These are phyloP conservation scores for Larix sibirica DNA, from an alignment of 83 land plant genomes.

Conservation along the genomic window DNA sequence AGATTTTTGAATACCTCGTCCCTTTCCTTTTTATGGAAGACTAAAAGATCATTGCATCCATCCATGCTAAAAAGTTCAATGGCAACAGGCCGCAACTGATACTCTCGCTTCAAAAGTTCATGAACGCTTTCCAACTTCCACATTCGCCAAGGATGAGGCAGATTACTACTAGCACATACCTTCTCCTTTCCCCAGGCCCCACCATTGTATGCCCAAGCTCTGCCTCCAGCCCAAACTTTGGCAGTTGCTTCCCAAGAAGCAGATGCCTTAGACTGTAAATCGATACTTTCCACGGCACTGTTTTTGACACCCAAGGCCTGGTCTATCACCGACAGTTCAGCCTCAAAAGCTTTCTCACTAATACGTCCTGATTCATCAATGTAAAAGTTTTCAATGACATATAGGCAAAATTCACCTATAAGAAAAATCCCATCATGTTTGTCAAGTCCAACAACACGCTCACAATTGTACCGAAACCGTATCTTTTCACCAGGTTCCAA, in stretches of 20 bases:
- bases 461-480: slow-evolving; percentile 91
- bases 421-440: slow-evolving; percentile 99
- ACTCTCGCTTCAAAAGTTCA: slow-evolving; percentile 95
- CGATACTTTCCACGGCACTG: slow-evolving; percentile 47
- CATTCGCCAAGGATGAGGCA: slow-evolving; percentile 95
- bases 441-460: slow-evolving; percentile 96
- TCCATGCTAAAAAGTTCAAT: slow-evolving; percentile 99
- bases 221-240: slow-evolving; percentile 73
- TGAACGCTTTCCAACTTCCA: slow-evolving; percentile 99
- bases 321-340: slow-evolving; percentile 94
- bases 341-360: slow-evolving; percentile 86
- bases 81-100: slow-evolving; percentile 98
- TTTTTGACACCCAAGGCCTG: slow-evolving; percentile 94
- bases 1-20: slow-evolving; percentile 98
- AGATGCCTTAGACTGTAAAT: slow-evolving; percentile 59
- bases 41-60: slow-evolving; percentile 97
- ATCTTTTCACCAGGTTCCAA: slow-evolving; percentile 94
- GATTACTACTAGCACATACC: slow-evolving; percentile 55
- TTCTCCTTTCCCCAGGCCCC: slow-evolving; percentile 99
- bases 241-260: slow-evolving; percentile 50
- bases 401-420: slow-evolving; percentile 88
- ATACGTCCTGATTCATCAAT: slow-evolving; percentile 86
- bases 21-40: slow-evolving; percentile 97
- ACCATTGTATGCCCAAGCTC: slow-evolving; percentile 98
- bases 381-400: slow-evolving; percentile 93